Evolutionary conservation across 2,329 filamentous ascomycete species (phyloP), one percentile per base, ranked within the genome.

Genomic region (Sarocladium brachiariae): DNA sequence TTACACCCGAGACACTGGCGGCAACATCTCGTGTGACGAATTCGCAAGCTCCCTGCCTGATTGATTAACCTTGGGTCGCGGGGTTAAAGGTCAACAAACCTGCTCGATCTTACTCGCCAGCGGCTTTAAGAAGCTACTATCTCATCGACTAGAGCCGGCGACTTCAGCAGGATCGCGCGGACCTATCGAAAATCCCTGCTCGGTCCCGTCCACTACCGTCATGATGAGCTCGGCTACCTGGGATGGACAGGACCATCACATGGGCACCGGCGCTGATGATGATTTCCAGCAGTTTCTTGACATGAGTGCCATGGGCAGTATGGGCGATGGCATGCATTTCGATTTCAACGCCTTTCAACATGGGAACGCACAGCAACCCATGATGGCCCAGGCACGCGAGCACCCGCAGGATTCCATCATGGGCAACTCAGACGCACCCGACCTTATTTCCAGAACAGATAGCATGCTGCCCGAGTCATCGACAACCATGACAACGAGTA

Each of bases 231-330:
- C 76, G 49, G 65, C 69, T 51, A 63, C 65, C 54, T 84, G 80
- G 81, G 75, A 75, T 57, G 70, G 72, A 47, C 46, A 49, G 46
- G 78, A 81, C 58, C 76, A 80, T 59, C 69, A 70, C 52, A 70
- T 81, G 64, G 68, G 75, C 24, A 63, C 72, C 10, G 57, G 71
- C 5, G 62, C 70, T 48, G 80, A 83, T 45, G 80, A 84, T 62
- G 80, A 83, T 34, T 83, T 84, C 60, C 74, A 81, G 55, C 80
- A 84, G 57, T 84, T 83, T 52, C 70, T 85, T 54, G 76, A 83
- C 56, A 77, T 85, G 70, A 75, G 73, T 52, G 68, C 66, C 57
- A 79, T 83, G 70, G 71, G 70, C 25, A 73, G 66, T 54, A 65
- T 84, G 52, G 64, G 65, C 54, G 77, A 81, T 51, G 67, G 69